Evolutionary conservation across 139 green algal species (phyloP), one percentile per base, ranked within the genome.

Genomic region (Chlorella sp.): DNA sequence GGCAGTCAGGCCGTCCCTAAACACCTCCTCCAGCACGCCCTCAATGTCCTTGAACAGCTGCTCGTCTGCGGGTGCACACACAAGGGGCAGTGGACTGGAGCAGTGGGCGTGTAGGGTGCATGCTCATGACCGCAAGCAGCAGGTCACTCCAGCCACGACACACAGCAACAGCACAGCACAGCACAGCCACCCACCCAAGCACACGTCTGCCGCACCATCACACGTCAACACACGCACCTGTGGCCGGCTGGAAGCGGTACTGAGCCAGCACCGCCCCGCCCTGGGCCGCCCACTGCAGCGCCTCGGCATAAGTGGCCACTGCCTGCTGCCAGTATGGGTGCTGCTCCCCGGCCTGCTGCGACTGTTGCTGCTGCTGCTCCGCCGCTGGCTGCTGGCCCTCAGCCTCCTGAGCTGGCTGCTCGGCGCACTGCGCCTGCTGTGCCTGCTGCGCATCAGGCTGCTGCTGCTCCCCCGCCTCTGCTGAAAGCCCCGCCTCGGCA

Each of bases 41-140:
- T 85, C 67, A 0, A 83, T 11, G 36, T 83, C 78, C 78, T 91
- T 89, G 75, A 83, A 85, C 36, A 91, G 81, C 88, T 91, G 73
- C 18, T 89, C 88, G 38, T 89, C 81, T 80, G 84, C 79, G 26
- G 23, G 23, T n/a, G n/a, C n/a, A 16, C 2, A 7, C 4, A 25
- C 12, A 47, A 18, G 32, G 16, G 32, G 65, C n/a, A 30, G 21
- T 30, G 11, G 3, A 11, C 81, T 57, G 16, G 23, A 51, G 74
- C n/a, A 55, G 7, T 6, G 63, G 57, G 23, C 38, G 39, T 17
- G 1, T 55, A 5, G 26, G 65, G 5, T 6, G 34, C 26, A 34
- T 20, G 28, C 60, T 63, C 39, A 28, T n/a, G n/a, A 3, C 15
- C 2, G 44, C 5, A 39, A 55, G 20, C 11, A 30, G 41, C 2